Base-by-base conservation (phyloP, 768 basidiomycete genomes). In the Russula griseocarnosa region DNA sequence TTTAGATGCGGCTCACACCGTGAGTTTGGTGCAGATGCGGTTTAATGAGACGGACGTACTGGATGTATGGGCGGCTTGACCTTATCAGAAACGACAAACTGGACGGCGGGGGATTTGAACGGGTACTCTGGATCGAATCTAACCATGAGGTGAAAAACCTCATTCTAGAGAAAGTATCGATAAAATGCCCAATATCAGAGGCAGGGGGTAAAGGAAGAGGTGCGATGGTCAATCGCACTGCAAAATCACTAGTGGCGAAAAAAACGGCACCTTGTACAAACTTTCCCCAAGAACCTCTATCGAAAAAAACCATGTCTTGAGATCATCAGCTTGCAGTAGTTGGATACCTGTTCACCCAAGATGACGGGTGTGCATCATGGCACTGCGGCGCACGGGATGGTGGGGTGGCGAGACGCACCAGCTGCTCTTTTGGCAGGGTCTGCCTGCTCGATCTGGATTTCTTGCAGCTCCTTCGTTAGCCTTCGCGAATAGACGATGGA, bases 241-340 rank as follows among this genome's bases (percentile, higher is more conserved):
- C 34, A 24, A 51, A 47, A 44, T n/a, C 9, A 55, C 40, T 52
- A 24, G 18, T n/a, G 44, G 44, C 10, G 42, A 8, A 16, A 13
- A 34, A 26, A 24, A 34, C 18, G 46, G 59, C 69, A 87, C 92
- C 78, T 84, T 72, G 76, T 91, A 95, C 66, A 88, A 72, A 49
- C 86, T 88, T 60, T 94, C 88, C 26, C 93, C 93, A 78, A 92
- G 82, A 58, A 94, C 87, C 73, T 91, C 85, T 71, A 94, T 84
- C 3, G 86, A 81, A 71, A 94, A 85, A 70, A 79, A 74, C 92
- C 92, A 94, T 32, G 81, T 86, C 67, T 81, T 75, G 69, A 92
- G 86, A 76, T 93, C 86, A 58, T 92, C 88, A 5, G 91, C 90
- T 58, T 81, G 80, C 47, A 90, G 70, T 28, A 94, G 80, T 61